Percentiles rank a stretch among this genome's conserved stretches.
Evolutionary conservation across 805 yeast species (phyloP).

Genomic region (Wickerhamomyces strasburgensis): DNA sequence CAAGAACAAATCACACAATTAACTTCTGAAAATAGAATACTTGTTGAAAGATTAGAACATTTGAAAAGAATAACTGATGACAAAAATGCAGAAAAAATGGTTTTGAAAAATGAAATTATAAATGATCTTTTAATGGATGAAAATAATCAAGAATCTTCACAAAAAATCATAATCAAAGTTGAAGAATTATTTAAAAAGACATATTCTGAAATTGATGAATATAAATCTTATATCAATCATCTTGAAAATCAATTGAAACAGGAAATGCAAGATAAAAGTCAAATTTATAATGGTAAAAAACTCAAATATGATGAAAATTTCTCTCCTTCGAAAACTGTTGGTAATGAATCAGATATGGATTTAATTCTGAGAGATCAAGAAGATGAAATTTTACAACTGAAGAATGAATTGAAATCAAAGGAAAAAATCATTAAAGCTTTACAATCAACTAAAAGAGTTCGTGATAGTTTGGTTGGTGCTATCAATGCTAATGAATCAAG

Average conservation of each 20-base stretch:
- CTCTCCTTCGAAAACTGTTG: constrained; percentile 13
- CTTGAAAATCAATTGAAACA: constrained; percentile 47
- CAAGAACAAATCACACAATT: constrained; percentile 38
- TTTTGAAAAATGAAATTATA: constrained; percentile 53
- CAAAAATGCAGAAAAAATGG: constrained; percentile 48
- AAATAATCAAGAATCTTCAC: constrained; percentile 26
- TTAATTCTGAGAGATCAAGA: constrained; percentile 50
- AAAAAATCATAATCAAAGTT: constrained; percentile 37
- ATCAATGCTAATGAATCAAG: constrained; percentile 20
- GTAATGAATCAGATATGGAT: constrained; percentile 19
- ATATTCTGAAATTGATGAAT: constrained; percentile 50
- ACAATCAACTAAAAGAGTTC: constrained; percentile 56
- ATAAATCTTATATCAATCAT: constrained; percentile 53
- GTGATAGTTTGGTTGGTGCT: constrained; percentile 32
- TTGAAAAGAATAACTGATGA: constrained; percentile 58
- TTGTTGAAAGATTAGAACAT: constrained; percentile 67
- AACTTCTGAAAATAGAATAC: constrained; percentile 57
- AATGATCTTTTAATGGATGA: constrained; percentile 47
- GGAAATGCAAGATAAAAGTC: constrained; percentile 10
- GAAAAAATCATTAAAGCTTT: constrained; percentile 76
- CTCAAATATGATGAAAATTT: not conserved
- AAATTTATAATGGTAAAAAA: constrained; percentile 1
- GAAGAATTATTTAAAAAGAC: constrained; percentile 45
- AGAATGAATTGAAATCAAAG: constrained; percentile 60
- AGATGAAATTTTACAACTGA: constrained; percentile 63